Evolutionary conservation across 2,329 filamentous ascomycete species (phyloP).

Genomic region (Aspergillus spinulosporus): DNA sequence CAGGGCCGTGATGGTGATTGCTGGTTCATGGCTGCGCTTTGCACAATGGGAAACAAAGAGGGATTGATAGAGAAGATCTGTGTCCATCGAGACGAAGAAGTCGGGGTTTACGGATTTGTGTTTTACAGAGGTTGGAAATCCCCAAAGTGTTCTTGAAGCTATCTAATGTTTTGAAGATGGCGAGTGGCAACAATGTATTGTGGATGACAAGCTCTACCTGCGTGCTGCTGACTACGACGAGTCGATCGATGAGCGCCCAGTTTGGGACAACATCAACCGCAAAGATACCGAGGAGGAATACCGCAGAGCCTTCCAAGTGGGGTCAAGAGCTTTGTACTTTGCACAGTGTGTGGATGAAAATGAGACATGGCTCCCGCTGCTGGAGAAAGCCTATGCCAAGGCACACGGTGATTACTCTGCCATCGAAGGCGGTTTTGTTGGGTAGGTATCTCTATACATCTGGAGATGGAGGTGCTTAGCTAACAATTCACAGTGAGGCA

Average conservation of each 20-base stretch:
- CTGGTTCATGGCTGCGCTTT: slow-evolving; percentile 80
- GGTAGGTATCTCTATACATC: slow-evolving; percentile 34
- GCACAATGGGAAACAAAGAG: slow-evolving; percentile 71
- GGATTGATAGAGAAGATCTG: slow-evolving; percentile 72
- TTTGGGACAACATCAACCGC: slow-evolving; percentile 73
- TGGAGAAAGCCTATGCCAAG: slow-evolving; percentile 49
- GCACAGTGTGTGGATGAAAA: slow-evolving; percentile 21
- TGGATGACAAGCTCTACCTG: slow-evolving; percentile 87
- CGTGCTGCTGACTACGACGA: slow-evolving; percentile 81
- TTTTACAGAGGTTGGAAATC: slow-evolving; percentile 64
- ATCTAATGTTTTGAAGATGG: slow-evolving; percentile 58
- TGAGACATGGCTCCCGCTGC: slow-evolving; percentile 21
- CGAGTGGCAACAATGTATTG: slow-evolving; percentile 87
- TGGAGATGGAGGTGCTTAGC: neutral
- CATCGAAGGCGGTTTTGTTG: slow-evolving; percentile 73
- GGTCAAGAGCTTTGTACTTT: slow-evolving; percentile 64
- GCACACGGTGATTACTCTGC: slow-evolving; percentile 76
- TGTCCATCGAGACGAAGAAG: slow-evolving; percentile 68
- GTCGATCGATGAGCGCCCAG: slow-evolving; percentile 69
- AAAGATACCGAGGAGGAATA: slow-evolving; percentile 72
- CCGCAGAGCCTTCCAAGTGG: slow-evolving; percentile 69
- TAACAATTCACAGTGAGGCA: slow-evolving; percentile 46
- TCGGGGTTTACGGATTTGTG: slow-evolving; percentile 83
- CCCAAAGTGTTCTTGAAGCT: too few relatives aligned
- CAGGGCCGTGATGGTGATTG: slow-evolving; percentile 80